Evolutionary conservation across 768 basidiomycete species (phyloP).

Genomic region (Rhodosporidiobolus sp.): DNA sequence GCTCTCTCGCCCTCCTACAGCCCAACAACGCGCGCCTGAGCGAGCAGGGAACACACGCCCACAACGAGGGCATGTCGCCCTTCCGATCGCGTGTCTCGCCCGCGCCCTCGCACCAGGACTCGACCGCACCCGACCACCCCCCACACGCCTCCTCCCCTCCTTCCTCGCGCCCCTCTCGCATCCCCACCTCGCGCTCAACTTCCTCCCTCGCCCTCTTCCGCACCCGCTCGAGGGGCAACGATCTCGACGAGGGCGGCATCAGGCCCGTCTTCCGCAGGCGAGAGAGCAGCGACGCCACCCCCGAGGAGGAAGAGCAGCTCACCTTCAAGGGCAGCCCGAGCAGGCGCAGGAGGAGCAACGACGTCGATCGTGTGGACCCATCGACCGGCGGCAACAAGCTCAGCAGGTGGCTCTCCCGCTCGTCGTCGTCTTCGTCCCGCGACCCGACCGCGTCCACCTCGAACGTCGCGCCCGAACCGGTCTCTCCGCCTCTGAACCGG

Average conservation of each 20-base stretch:
- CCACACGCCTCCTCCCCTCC: not conserved
- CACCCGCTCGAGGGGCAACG: not conserved
- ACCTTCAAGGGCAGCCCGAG: too few species aligned
- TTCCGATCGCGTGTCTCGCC: not conserved
- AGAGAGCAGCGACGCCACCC: too few species aligned
- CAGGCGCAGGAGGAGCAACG: not conserved
- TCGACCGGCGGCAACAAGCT: not conserved
- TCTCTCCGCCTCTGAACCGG: not conserved
- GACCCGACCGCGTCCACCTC: not conserved
- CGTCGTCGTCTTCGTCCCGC: not conserved
- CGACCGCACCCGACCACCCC: not conserved
- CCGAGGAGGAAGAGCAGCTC: too few species aligned
- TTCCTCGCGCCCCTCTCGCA: not conserved
- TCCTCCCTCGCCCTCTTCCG: not conserved
- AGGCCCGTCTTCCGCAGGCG: too few species aligned
- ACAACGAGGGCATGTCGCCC: slow-evolving; percentile 1
- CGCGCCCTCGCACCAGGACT: not conserved
- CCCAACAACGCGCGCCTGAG: too few species aligned
- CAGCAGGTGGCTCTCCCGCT: slow-evolving; percentile 1
- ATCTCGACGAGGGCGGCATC: not conserved
- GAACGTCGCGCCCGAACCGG: not conserved
- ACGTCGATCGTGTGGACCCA: too few species aligned
- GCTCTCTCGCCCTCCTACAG: too few species aligned
- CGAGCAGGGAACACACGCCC: not conserved
- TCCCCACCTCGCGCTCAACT: not conserved